phyloP scores from a whole-genome alignment of 352 stramenopile genomes.

The Globisporangium rhizosaccharum region DNA sequence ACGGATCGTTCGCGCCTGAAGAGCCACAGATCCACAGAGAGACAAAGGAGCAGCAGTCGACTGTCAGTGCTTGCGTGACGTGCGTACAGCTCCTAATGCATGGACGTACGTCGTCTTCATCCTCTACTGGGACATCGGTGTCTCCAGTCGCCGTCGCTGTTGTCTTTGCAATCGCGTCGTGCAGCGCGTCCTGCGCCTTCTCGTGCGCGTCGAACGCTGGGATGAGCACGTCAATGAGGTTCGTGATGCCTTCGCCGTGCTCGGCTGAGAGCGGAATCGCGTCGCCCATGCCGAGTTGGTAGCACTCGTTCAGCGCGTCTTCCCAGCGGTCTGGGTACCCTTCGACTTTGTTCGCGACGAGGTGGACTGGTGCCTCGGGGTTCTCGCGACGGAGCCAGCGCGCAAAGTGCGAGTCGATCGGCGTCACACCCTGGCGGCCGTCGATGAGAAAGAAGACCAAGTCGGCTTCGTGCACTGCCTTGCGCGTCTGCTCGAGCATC shows the following conservation, averaged over 20 bases:
- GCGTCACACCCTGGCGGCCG: constrained; percentile 69
- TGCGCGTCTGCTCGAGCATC: constrained; percentile 74
- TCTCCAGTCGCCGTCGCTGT: constrained; percentile 1
- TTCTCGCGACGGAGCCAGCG: constrained; percentile 69
- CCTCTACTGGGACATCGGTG: constrained; percentile 19
- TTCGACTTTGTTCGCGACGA: constrained; percentile 80
- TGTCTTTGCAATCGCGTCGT: constrained; percentile 6
- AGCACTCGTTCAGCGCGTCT: constrained; percentile 68
- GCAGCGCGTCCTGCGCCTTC: constrained; percentile 29
- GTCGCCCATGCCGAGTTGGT: constrained; percentile 59
- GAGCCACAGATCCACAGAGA: not conserved
- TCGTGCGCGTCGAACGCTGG: constrained; percentile 65
- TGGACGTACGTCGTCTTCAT: constrained; percentile 50
- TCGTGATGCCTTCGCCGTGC: constrained; percentile 66
- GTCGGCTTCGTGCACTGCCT: constrained; percentile 72
- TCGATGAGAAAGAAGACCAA: constrained; percentile 80
- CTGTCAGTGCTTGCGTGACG: too few relatives aligned
- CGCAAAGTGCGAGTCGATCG: constrained; percentile 76
- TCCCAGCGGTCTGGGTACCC: constrained; percentile 64
- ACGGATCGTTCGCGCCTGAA: constrained; percentile 57
- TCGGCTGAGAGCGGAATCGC: constrained; percentile 72
- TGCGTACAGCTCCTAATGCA: not conserved
- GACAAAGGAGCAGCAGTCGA: constrained; percentile 1
- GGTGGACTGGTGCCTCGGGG: constrained; percentile 45
- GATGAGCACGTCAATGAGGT: constrained; percentile 68